Evolutionary conservation across 2,329 filamentous ascomycete species (phyloP).

Genomic region (Cladobotryum mycophilum): DNA sequence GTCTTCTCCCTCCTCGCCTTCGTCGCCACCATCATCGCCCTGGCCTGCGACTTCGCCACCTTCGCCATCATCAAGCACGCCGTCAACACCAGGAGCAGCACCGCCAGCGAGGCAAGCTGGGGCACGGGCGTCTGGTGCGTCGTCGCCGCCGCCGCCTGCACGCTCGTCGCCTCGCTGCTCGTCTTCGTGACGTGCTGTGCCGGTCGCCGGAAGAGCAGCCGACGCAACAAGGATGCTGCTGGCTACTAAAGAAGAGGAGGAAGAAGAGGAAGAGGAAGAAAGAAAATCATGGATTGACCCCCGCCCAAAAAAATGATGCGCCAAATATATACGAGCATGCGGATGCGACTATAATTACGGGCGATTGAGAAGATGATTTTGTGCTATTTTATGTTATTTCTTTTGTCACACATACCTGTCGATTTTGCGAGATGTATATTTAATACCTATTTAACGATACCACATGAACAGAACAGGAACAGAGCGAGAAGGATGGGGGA

Average conservation of each 20-base stretch:
- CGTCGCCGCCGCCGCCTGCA: conserved; percentile 48
- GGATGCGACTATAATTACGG: too few species aligned
- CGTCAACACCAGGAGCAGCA: conserved; percentile 43
- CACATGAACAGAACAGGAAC: too few species aligned
- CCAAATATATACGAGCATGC: too few species aligned
- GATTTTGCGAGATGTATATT: too few species aligned
- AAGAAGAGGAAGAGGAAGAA: not conserved
- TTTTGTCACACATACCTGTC: too few species aligned
- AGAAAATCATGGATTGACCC: too few species aligned
- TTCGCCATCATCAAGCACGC: conserved; percentile 49
- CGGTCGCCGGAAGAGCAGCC: conserved; percentile 32
- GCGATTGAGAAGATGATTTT: too few species aligned
- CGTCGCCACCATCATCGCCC: conserved; percentile 43
- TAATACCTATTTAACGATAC: too few species aligned
- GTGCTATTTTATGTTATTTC: too few species aligned
- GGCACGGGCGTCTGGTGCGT: conserved; percentile 53
- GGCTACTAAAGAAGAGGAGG: conserved; percentile 1
- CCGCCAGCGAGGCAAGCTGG: conserved; percentile 41
- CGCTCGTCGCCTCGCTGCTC: conserved; percentile 49
- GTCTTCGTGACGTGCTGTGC: conserved; percentile 58
- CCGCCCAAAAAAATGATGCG: conserved; percentile 21
- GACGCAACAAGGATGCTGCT: conserved; percentile 20
- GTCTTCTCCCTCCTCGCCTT: conserved; percentile 46
- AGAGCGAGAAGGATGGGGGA: too few species aligned
- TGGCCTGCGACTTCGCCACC: conserved; percentile 51